A percentile compares a stretch with the other conserved stretches of the same genome.
These are phyloP conservation scores for Dillenia turbinata DNA, from an alignment of 164 flowering plant genomes.

Conservation along the genomic window DNA sequence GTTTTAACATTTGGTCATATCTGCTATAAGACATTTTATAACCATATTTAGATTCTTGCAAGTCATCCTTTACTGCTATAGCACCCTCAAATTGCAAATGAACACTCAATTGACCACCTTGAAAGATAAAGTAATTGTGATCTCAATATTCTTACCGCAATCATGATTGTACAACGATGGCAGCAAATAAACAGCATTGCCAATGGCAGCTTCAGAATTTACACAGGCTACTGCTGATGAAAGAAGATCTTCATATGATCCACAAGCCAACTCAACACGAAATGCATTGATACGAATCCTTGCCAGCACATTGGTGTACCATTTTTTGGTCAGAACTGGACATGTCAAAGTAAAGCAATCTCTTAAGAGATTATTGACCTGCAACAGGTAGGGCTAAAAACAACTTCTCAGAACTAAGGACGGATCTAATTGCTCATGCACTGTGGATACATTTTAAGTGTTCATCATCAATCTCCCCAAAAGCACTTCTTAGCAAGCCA, in stretches of 20 bases:
- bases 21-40: no score
- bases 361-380: not conserved
- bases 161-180: constrained; percentile 67
- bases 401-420: not conserved
- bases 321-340: constrained; percentile 69
- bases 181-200: constrained; percentile 59
- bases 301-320: constrained; percentile 74
- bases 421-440: constrained; percentile 1
- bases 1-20: no score
- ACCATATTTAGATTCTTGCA: no score
- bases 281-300: constrained; percentile 89
- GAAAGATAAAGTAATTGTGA: no score
- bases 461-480: constrained; percentile 39
- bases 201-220: constrained; percentile 65
- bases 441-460: constrained; percentile 68
- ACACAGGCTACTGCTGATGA: constrained; percentile 68
- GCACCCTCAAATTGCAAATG: no score
- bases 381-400: constrained; percentile 1
- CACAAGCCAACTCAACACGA: constrained; percentile 74
- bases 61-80: no score
- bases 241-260: constrained; percentile 71
- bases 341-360: constrained; percentile 38
- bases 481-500: constrained; percentile 44
- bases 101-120: no score
- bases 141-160: constrained; percentile 34